Conservation (phyloP, 139 green algal species). For the Chlamydomonas sp. region DNA sequence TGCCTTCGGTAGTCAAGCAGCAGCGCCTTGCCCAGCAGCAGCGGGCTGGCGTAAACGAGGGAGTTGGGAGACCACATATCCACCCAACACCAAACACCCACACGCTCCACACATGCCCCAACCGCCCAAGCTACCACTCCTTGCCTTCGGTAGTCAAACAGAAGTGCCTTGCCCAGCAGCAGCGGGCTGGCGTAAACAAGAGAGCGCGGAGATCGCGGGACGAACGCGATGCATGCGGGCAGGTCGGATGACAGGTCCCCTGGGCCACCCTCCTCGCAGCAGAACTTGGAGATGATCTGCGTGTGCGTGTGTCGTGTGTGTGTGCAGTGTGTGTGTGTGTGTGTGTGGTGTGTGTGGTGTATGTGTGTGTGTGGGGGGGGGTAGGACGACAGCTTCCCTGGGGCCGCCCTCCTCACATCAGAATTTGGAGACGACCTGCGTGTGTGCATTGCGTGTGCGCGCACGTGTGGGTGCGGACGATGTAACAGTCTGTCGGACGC, state of each 20-base stretch:
- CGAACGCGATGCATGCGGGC: slow-evolving; percentile 23
- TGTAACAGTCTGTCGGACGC: too few species aligned
- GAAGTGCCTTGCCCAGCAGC: slow-evolving; percentile 26
- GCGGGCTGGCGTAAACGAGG: slow-evolving; percentile 24
- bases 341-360: too few species aligned
- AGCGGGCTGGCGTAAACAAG: slow-evolving; percentile 27
- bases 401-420: too few species aligned
- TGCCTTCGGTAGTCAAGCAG: slow-evolving; percentile 34
- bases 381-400: too few species aligned
- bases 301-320: too few species aligned
- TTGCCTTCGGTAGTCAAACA: slow-evolving; percentile 34
- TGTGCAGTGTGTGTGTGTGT: too few species aligned
- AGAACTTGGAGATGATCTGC: too few species aligned
- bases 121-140: neutral
- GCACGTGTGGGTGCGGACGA: too few species aligned
- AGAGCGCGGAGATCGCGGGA: slow-evolving; percentile 14
- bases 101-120: neutral
- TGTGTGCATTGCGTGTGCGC: too few species aligned
- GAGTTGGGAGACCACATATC: slow-evolving; percentile 12
- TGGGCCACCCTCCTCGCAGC: neutral
- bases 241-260: slow-evolving; percentile 25
- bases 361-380: too few species aligned
- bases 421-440: too few species aligned
- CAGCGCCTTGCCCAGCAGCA: slow-evolving; percentile 29
- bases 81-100: neutral